phyloP scores from a whole-genome alignment of 1,139 yeast species.

The Debaryomyces robertsiae region DNA sequence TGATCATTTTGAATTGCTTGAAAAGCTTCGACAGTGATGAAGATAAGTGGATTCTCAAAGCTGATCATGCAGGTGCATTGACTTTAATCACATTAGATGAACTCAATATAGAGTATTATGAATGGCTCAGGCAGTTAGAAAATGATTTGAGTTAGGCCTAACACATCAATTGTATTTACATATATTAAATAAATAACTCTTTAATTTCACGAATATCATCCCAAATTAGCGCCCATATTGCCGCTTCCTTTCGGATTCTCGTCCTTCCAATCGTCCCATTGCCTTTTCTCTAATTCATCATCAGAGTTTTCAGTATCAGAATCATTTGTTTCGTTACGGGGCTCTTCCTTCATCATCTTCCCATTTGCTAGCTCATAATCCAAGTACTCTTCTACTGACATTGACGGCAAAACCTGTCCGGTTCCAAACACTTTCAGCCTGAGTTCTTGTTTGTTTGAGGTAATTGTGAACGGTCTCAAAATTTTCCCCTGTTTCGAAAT shows the following conservation, averaged over 20 bases:
- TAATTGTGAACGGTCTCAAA: slow-evolving; percentile 80
- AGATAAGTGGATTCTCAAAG: slow-evolving; percentile 57
- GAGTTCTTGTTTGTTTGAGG: slow-evolving; percentile 59
- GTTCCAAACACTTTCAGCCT: slow-evolving; percentile 78
- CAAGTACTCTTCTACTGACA: slow-evolving; percentile 90
- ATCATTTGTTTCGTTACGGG: slow-evolving; percentile 26
- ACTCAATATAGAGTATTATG: slow-evolving; percentile 34
- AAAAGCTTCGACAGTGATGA: slow-evolving; percentile 47
- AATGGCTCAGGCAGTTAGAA: slow-evolving; percentile 40
- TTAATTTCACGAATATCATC: slow-evolving; percentile 37
- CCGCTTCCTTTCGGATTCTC: slow-evolving; percentile 87
- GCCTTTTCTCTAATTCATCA: slow-evolving; percentile 59
- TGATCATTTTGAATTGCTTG: slow-evolving; percentile 52
- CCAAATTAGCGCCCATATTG: slow-evolving; percentile 76
- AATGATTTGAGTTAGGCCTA: slow-evolving; percentile 20
- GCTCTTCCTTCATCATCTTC: slow-evolving; percentile 64
- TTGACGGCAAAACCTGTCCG: slow-evolving; percentile 91
- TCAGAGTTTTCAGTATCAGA: slow-evolving; percentile 45
- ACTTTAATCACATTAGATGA: slow-evolving; percentile 34
- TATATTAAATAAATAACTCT: slow-evolving; percentile 7
- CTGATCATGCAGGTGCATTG: slow-evolving; percentile 21
- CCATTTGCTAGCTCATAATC: slow-evolving; percentile 87
- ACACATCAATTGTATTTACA: slow-evolving; percentile 6
- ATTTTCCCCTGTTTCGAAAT: slow-evolving; percentile 74
- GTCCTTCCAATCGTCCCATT: slow-evolving; percentile 94